Percentiles rank a stretch among this genome's conserved stretches.
Evolutionary conservation across 257 asterid species (phyloP).

Genomic region (Solanum dulcamara): DNA sequence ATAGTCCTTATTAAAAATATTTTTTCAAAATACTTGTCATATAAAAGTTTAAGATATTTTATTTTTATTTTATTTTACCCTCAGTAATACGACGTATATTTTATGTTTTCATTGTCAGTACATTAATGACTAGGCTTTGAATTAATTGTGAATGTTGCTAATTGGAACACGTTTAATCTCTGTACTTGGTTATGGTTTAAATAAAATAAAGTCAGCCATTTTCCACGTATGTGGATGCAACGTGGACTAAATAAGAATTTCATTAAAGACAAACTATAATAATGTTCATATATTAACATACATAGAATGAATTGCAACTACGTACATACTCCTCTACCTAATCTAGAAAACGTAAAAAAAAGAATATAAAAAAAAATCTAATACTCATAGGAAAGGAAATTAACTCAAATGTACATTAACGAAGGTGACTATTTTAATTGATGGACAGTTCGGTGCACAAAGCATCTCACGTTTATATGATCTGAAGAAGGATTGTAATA

Average conservation of each 20-base stretch:
- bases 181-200: not conserved
- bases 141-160: not conserved
- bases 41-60: too few species aligned
- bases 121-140: not conserved
- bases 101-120: not conserved
- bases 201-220: not conserved
- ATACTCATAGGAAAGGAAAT: not conserved
- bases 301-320: not conserved
- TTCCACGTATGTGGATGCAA: not conserved
- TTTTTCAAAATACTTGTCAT: too few species aligned
- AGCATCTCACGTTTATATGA: fast-evolving
- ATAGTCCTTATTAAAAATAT: too few species aligned
- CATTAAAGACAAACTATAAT: not conserved
- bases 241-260: not conserved
- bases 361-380: not conserved
- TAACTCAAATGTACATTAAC: not conserved
- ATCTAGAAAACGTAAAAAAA: not conserved
- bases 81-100: too few species aligned
- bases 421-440: not conserved
- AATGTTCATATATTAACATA: not conserved
- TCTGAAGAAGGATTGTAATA: not conserved
- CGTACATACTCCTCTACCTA: not conserved
- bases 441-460: not conserved
- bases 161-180: not conserved
- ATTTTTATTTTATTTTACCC: too few species aligned